Evolutionary conservation across 2,329 filamentous ascomycete genomes (phyloP).

Genomic region (Falciphora oryzae): DNA sequence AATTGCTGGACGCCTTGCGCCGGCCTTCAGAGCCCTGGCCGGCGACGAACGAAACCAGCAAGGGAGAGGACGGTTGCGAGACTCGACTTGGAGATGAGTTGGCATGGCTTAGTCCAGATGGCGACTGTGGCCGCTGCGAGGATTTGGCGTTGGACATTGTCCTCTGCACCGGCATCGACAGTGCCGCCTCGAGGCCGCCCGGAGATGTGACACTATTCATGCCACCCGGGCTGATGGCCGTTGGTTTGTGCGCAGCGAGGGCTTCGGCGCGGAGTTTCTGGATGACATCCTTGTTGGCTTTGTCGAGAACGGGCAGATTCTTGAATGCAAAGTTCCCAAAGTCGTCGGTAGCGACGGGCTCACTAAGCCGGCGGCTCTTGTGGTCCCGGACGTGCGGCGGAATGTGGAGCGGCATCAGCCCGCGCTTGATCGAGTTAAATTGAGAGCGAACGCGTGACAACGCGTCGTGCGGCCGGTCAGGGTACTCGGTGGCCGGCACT

Average conservation of each 20-base stretch:
- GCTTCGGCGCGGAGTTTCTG: conserved; percentile 92
- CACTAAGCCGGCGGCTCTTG: conserved; percentile 81
- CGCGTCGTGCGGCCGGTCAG: conserved; percentile 89
- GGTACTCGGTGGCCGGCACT: conserved; percentile 67
- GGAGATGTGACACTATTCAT: conserved; percentile 47
- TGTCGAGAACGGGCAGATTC: conserved; percentile 91
- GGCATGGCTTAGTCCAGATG: conserved; percentile 70
- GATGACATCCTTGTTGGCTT: conserved; percentile 98
- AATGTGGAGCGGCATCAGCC: conserved; percentile 91
- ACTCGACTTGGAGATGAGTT: conserved; percentile 83
- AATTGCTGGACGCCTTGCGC: conserved; percentile 87
- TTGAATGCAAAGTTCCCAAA: conserved; percentile 98
- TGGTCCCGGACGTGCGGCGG: conserved; percentile 92
- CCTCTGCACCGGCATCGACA: conserved; percentile 74
- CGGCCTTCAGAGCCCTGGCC: conserved; percentile 71
- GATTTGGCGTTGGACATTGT: conserved; percentile 79
- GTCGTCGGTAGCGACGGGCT: conserved; percentile 83
- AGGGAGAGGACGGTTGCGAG: conserved; percentile 74
- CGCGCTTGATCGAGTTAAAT: conserved; percentile 81
- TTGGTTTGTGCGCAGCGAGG: conserved; percentile 59
- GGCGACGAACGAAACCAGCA: conserved; percentile 95
- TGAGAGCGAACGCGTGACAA: conserved; percentile 84
- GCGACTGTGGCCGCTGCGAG: conserved; percentile 74
- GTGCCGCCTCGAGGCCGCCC: conserved; percentile 43
- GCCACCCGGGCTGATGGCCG: conserved; percentile 38